These are phyloP conservation scores for Lepraria neglecta DNA, from an alignment of 495 filamentous ascomycete genomes.

Conservation along the genomic window DNA sequence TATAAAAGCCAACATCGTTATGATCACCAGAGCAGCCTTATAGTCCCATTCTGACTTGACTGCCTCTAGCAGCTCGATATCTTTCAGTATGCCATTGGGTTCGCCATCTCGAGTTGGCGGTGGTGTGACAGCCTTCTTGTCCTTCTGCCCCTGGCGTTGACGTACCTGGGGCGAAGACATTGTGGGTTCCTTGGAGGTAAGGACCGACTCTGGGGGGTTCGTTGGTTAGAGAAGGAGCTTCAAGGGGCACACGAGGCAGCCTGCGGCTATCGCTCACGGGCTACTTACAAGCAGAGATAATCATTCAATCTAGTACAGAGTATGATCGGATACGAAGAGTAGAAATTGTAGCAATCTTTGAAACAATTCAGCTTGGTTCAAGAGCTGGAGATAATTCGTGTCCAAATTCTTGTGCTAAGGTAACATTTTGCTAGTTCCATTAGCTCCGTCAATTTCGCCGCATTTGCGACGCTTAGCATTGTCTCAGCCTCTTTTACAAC, in stretches of 20 bases:
- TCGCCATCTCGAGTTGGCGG: slow-evolving; percentile 29
- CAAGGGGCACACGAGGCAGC: neutral
- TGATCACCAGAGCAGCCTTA: slow-evolving; percentile 67
- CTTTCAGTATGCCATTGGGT: slow-evolving; percentile 22
- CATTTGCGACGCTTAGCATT: neutral
- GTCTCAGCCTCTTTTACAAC: neutral
- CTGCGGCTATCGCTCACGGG: too few relatives aligned
- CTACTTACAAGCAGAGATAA: slow-evolving; percentile 1
- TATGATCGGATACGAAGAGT: too few relatives aligned
- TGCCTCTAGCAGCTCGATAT: slow-evolving; percentile 21
- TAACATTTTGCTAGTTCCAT: neutral
- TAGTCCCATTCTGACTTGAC: slow-evolving; percentile 67
- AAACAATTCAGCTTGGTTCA: neutral
- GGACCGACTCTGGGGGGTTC: slow-evolving; percentile 8
- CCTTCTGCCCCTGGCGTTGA: slow-evolving; percentile 42
- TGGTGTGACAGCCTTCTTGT: slow-evolving; percentile 37
- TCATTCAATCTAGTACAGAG: neutral
- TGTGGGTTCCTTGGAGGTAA: slow-evolving; percentile 17
- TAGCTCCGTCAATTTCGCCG: neutral
- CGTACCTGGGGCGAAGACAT: slow-evolving; percentile 41
- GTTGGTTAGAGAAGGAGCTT: slow-evolving; percentile 3
- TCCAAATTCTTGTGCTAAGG: neutral
- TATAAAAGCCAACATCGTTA: slow-evolving; percentile 78
- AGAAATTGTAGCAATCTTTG: neutral
- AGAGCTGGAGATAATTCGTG: slow-evolving; percentile 9